These are phyloP conservation scores for Fusarium sp. DNA, from an alignment of 2,329 filamentous ascomycete species.

Conservation along the genomic window DNA sequence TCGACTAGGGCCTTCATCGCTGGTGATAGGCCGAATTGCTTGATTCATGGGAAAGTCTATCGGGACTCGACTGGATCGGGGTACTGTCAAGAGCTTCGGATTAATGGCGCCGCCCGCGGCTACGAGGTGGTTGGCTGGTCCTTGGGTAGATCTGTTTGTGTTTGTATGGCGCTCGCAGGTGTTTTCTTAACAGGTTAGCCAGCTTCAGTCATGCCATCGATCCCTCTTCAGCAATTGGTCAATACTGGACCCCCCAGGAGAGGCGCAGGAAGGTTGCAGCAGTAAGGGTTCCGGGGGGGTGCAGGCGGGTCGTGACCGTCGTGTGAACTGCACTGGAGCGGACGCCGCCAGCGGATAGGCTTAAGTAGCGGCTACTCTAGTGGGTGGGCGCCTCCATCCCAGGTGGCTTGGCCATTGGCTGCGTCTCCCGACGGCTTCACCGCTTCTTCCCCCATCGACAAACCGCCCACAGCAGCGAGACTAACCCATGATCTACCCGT, in stretches of 20 bases:
- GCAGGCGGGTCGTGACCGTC: constrained; percentile 38
- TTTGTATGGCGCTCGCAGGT: not conserved
- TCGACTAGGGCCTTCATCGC: constrained; percentile 27
- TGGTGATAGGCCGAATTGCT: constrained; percentile 35
- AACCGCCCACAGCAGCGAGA: constrained; percentile 46
- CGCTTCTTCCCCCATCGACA: constrained; percentile 56
- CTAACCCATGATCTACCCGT: constrained; percentile 46
- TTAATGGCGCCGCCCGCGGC: constrained; percentile 39
- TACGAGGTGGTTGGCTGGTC: constrained; percentile 34
- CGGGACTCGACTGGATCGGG: constrained; percentile 34
- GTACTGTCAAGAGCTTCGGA: constrained; percentile 28
- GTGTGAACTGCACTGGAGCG: constrained; percentile 33
- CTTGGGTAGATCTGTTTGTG: constrained; percentile 35
- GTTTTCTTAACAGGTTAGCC: constrained; percentile 25
- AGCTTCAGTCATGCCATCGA: constrained; percentile 7
- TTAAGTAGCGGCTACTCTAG: constrained; percentile 44
- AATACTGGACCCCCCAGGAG: constrained; percentile 22
- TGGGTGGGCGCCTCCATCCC: constrained; percentile 43
- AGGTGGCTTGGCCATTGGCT: constrained; percentile 55
- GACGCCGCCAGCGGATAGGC: constrained; percentile 47
- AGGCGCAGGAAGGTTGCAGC: constrained; percentile 46
- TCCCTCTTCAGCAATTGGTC: constrained; percentile 39
- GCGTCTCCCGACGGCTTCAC: constrained; percentile 54
- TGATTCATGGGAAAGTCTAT: constrained; percentile 36
- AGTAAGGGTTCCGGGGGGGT: constrained; percentile 35